These are phyloP conservation scores for Bryum argenteum DNA, from an alignment of 225 moss, liverwort and hornwort species.

Conservation along the genomic window DNA sequence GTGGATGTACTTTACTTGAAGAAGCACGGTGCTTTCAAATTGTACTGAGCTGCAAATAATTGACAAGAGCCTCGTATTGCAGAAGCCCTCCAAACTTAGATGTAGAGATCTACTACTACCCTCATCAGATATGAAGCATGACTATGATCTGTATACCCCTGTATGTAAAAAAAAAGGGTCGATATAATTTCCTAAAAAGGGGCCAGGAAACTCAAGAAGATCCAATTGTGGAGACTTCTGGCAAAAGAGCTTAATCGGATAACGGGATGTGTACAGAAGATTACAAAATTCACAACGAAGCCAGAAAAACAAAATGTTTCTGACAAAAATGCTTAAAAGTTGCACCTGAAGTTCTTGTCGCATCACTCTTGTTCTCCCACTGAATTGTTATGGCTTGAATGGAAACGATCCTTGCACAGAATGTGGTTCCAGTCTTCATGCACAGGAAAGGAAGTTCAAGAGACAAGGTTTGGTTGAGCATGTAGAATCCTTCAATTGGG, in stretches of 20 bases:
- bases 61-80: slow-evolving; percentile 24
- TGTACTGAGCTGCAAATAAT: slow-evolving; percentile 7
- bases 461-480: not conserved
- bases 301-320: not conserved
- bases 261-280: slow-evolving; percentile 33
- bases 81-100: slow-evolving; percentile 17
- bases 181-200: not conserved
- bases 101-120: slow-evolving; percentile 31
- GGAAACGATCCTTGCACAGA: not conserved
- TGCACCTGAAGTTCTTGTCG: slow-evolving; percentile 22
- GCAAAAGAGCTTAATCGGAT: slow-evolving; percentile 20
- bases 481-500: slow-evolving; percentile 2
- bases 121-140: slow-evolving; percentile 25
- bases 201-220: slow-evolving; percentile 30
- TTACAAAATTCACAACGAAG: slow-evolving; percentile 52
- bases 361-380: slow-evolving; percentile 17
- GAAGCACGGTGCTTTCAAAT: slow-evolving; percentile 22
- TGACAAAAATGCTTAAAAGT: slow-evolving; percentile 22
- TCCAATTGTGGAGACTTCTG: slow-evolving; percentile 37
- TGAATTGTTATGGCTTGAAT: slow-evolving; percentile 15
- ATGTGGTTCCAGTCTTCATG: slow-evolving; percentile 16
- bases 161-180: slow-evolving; percentile 26
- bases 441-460: not conserved
- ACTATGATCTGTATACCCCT: slow-evolving; percentile 19
- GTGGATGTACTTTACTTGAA: slow-evolving; percentile 13